These are phyloP conservation scores for Sclerotinia nivalis DNA, from an alignment of 2,329 filamentous ascomycete genomes.

Conservation along the genomic window DNA sequence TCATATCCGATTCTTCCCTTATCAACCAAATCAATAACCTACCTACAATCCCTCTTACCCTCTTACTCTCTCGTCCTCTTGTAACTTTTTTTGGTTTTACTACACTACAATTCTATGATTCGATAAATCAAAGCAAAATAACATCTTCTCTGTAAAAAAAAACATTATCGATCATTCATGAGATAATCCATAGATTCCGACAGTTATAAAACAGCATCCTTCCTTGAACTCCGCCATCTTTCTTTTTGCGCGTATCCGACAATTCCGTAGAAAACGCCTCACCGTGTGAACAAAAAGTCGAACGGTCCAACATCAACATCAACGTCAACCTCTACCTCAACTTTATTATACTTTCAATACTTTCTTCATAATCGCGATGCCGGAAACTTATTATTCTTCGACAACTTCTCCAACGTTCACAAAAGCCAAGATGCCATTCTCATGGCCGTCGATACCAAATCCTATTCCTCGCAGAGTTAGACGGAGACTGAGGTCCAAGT, in stretches of 20 bases:
- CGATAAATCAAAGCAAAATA: conserved; percentile 8
- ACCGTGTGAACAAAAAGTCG: background rate
- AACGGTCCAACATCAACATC: background rate
- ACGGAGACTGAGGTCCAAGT: conserved; percentile 66
- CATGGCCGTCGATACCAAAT: conserved; percentile 50
- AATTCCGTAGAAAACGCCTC: conserved; percentile 15
- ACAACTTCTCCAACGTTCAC: conserved; percentile 36
- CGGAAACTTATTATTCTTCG: conserved; percentile 34
- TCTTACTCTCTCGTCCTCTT: background rate
- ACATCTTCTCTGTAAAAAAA: background rate
- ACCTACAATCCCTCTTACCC: background rate
- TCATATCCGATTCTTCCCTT: conserved; percentile 12
- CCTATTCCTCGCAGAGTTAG: conserved; percentile 65
- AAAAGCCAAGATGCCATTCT: conserved; percentile 45
- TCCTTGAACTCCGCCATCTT: conserved; percentile 9
- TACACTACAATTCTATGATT: conserved; percentile 15
- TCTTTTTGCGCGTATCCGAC: conserved; percentile 15
- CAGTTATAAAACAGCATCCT: conserved; percentile 15
- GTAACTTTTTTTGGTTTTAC: background rate
- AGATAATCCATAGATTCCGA: conserved; percentile 19
- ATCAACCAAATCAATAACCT: too few relatives aligned
- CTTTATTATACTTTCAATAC: background rate
- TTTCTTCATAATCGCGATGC: conserved; percentile 27
- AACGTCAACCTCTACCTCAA: background rate
- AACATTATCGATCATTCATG: conserved; percentile 21